Evolutionary conservation across 495 filamentous ascomycete genomes (phyloP).

Genomic region (Podospora pseudoanserina): DNA sequence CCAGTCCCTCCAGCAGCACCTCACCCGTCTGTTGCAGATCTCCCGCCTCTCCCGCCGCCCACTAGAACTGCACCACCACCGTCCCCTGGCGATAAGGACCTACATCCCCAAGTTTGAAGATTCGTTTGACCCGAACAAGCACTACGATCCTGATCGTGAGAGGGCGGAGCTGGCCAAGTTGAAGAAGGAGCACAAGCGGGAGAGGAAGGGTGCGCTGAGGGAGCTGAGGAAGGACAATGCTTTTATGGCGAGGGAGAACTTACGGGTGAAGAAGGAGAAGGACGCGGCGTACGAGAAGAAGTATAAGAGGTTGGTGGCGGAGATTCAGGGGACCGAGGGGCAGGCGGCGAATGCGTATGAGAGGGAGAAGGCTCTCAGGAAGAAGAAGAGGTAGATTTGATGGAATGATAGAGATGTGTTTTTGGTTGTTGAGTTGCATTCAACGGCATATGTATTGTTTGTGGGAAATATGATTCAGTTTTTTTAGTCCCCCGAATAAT

Average conservation of each 20-base stretch:
- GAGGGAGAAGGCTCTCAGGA: slow-evolving; percentile 68
- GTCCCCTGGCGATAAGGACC: slow-evolving; percentile 79
- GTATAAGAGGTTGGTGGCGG: slow-evolving; percentile 83
- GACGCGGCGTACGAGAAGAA: slow-evolving; percentile 91
- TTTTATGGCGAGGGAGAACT: slow-evolving; percentile 83
- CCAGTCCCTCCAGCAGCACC: slow-evolving; percentile 25
- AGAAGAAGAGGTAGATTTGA: slow-evolving; percentile 47
- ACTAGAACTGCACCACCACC: slow-evolving; percentile 84
- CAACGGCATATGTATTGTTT: too few relatives aligned
- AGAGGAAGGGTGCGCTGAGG: slow-evolving; percentile 90
- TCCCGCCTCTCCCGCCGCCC: slow-evolving; percentile 65
- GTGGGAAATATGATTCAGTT: too few relatives aligned
- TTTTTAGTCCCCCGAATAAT: too few relatives aligned
- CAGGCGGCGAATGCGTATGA: slow-evolving; percentile 83
- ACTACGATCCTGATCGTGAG: slow-evolving; percentile 91
- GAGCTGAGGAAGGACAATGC: slow-evolving; percentile 91
- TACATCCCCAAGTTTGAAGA: slow-evolving; percentile 96
- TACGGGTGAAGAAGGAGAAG: slow-evolving; percentile 86
- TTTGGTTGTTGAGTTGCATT: too few relatives aligned
- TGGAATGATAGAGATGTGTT: too few relatives aligned
- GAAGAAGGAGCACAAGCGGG: slow-evolving; percentile 84
- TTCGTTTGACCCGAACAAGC: slow-evolving; percentile 85
- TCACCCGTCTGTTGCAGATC: slow-evolving; percentile 51
- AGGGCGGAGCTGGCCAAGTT: slow-evolving; percentile 77
- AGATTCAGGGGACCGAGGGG: slow-evolving; percentile 93